Percentiles rank a stretch among this genome's conserved stretches.
Conservation (phyloP, 2,329 filamentous ascomycete species). For the Ceratocystis papillata region DNA sequence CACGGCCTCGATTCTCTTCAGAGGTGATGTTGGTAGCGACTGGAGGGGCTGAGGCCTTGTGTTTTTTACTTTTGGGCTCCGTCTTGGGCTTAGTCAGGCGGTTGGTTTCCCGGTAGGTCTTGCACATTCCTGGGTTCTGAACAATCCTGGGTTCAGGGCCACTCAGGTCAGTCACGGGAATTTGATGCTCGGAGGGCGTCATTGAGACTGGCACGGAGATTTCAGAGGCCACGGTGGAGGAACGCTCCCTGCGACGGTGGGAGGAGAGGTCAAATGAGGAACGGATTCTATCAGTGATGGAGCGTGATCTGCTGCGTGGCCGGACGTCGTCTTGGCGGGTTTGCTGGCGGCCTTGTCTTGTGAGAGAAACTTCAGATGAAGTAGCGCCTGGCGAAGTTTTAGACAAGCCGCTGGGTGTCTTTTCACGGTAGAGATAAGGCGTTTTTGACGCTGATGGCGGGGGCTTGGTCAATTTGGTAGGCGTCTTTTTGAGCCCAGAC, state of each 20-base stretch:
- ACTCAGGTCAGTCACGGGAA: slow-evolving; percentile 22
- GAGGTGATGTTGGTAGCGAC: slow-evolving; percentile 18
- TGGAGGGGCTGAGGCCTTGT: slow-evolving; percentile 12
- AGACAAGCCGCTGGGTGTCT: neutral
- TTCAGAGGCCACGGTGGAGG: slow-evolving; percentile 15
- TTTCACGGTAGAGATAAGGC: slow-evolving; percentile 22
- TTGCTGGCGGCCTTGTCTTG: slow-evolving; percentile 8
- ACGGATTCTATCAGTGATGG: slow-evolving; percentile 22
- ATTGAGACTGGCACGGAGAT: slow-evolving; percentile 19
- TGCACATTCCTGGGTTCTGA: slow-evolving; percentile 22
- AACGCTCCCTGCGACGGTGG: slow-evolving; percentile 14
- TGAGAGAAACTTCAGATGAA: neutral
- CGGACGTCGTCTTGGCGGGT: slow-evolving; percentile 11
- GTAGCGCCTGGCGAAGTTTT: neutral
- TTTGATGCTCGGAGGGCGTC: slow-evolving; percentile 17
- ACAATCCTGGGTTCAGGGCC: slow-evolving; percentile 22
- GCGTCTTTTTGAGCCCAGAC: neutral
- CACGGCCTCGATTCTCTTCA: slow-evolving; percentile 20
- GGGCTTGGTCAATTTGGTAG: slow-evolving; percentile 17
- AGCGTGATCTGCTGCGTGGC: slow-evolving; percentile 20
- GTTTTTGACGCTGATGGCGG: slow-evolving; percentile 24
- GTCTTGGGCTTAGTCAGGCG: slow-evolving; percentile 11
- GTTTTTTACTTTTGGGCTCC: slow-evolving; percentile 13
- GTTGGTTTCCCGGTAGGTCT: slow-evolving; percentile 17
- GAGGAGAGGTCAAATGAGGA: slow-evolving; percentile 19